Base-by-base conservation (phyloP, 2,329 filamentous ascomycete genomes). In the Raffaelea ambrosiae region DNA sequence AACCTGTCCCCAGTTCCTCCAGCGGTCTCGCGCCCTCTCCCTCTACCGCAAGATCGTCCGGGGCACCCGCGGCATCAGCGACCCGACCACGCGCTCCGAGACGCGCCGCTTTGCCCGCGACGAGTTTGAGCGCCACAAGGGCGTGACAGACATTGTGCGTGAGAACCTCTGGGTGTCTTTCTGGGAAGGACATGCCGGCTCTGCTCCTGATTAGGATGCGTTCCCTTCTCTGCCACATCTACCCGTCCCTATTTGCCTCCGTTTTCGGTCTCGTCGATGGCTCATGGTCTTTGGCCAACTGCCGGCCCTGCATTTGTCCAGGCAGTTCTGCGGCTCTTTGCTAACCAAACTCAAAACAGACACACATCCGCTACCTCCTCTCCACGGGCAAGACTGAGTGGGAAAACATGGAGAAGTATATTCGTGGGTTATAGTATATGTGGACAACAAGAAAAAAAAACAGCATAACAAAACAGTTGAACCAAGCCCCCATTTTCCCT, bases 321-420 rank as follows among this genome's bases (percentile, higher is more conserved):
- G n/a, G n/a, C n/a, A n/a, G n/a, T n/a, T n/a, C n/a, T n/a, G n/a
- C n/a, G n/a, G n/a, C n/a, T n/a, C n/a, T n/a, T n/a, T n/a, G n/a
- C n/a, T n/a, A n/a, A n/a, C n/a, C n/a, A n/a, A n/a, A n/a, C n/a
- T n/a, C n/a, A n/a, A n/a, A n/a, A n/a, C 51, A 80, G 77, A 63
- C 65, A 53, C 79, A 83, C 56, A 78, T 83, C 54, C 71, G 76
- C 49, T 83, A 83, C 60, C 70, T 84, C 35, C 61, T 83, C 49
- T 81, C 79, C 10, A 82, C 74, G 3, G 80, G 80, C 46, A 83
- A 80, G 65, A 79, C 77, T 22, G 74, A 83, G 58, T 83, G 79
- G 79, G 76, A 83, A 56, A 69, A 62, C 46, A 81, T 82, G 73
- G 77, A 74, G 63, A 66, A 73, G 54, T 77, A 76, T 63, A 73